Evolutionary conservation across 495 filamentous ascomycete species (phyloP).

Genomic region (Neurospora sp.): DNA sequence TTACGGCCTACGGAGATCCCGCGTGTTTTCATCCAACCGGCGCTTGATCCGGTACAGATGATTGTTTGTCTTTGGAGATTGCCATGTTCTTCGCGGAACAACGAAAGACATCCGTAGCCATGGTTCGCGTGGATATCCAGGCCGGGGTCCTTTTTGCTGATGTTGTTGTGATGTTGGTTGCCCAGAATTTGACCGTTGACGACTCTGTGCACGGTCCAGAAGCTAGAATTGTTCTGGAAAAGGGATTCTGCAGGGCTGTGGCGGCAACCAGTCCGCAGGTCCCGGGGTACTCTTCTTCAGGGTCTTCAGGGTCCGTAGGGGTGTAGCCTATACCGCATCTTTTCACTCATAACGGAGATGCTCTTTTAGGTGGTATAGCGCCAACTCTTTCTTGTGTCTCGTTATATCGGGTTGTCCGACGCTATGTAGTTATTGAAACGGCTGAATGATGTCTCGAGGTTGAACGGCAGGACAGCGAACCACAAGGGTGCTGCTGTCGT

Average conservation of each 20-base stretch:
- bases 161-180: neutral
- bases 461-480: neutral
- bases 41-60: neutral
- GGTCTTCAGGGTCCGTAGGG: neutral
- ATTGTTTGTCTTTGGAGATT: neutral
- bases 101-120: neutral
- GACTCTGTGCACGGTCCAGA: conserved; percentile 10
- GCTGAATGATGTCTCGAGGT: neutral
- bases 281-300: conserved; percentile 5
- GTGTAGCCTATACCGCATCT: neutral
- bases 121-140: neutral
- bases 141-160: neutral
- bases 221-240: conserved; percentile 26
- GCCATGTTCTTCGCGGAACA: neutral
- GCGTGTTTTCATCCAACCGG: neutral
- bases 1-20: neutral
- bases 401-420: neutral
- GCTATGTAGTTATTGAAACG: neutral
- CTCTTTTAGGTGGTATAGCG: neutral
- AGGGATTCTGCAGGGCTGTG: conserved; percentile 12
- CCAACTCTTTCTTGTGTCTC: neutral
- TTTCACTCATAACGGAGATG: too few species aligned
- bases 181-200: neutral
- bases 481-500: neutral
- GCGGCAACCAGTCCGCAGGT: conserved; percentile 12